A percentile compares a stretch with the other conserved stretches of the same genome.
Evolutionary conservation across 345 rosid genomes (phyloP).

Genomic region (Salix koriyanagi): DNA sequence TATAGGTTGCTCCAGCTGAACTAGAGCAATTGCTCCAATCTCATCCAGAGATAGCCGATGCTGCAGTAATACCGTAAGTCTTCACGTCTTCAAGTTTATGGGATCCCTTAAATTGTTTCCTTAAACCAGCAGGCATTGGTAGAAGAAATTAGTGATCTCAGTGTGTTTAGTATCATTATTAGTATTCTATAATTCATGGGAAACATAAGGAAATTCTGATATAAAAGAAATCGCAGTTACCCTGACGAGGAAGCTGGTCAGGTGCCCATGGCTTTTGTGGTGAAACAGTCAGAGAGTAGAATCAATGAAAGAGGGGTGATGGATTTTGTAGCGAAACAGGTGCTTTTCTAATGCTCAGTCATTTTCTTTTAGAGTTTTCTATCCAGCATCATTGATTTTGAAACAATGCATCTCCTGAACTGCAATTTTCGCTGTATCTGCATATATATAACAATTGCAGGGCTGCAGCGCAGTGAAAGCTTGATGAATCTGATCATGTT

Average conservation of each 20-base stretch:
- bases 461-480: too few relatives aligned
- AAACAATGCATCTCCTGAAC: neutral
- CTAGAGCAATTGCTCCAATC: constrained; percentile 43
- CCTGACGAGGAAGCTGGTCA: constrained; percentile 40
- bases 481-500: neutral
- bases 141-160: too few relatives aligned
- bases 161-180: too few relatives aligned
- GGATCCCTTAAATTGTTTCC: too few relatives aligned
- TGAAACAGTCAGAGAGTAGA: constrained; percentile 20
- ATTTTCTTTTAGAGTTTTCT: too few relatives aligned
- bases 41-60: constrained; percentile 47
- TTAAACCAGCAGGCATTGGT: too few relatives aligned
- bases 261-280: constrained; percentile 40
- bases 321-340: constrained; percentile 36
- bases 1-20: constrained; percentile 58
- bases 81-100: too few relatives aligned
- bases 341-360: neutral
- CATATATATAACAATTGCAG: too few relatives aligned
- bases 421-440: too few relatives aligned
- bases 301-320: constrained; percentile 19
- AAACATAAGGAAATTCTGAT: too few relatives aligned
- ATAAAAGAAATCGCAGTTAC: constrained; percentile 17
- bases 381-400: too few relatives aligned
- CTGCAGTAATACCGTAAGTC: constrained; percentile 46
- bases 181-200: too few relatives aligned